Percentiles rank a stretch among this genome's conserved stretches.
Conservation (phyloP, 2,329 filamentous ascomycete genomes). For the Colletotrichum lentis region DNA sequence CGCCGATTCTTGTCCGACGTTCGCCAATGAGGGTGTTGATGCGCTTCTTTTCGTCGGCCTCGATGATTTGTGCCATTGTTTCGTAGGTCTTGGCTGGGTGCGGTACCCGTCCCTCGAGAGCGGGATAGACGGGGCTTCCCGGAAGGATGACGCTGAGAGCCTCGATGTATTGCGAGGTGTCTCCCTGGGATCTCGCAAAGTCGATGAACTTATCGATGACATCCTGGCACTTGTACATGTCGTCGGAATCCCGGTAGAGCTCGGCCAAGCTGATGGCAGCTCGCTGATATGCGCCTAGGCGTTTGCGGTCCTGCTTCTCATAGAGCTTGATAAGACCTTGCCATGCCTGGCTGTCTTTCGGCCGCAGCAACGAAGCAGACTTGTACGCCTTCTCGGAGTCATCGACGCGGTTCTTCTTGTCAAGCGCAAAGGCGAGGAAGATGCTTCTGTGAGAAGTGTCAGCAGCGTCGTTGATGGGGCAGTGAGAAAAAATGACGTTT, state of each 20-base stretch:
- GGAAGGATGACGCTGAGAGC: conserved; percentile 82
- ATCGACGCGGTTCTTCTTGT: conserved; percentile 75
- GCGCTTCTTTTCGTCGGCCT: conserved; percentile 84
- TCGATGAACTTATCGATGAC: conserved; percentile 82
- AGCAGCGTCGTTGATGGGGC: conserved; percentile 22
- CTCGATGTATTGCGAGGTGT: conserved; percentile 75
- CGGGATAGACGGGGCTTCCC: conserved; percentile 79
- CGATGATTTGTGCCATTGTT: conserved; percentile 82
- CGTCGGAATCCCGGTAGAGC: conserved; percentile 73
- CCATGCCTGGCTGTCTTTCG: conserved; percentile 84
- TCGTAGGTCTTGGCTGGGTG: conserved; percentile 83
- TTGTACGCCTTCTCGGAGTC: conserved; percentile 81
- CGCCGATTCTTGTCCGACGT: conserved; percentile 85
- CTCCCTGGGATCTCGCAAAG: conserved; percentile 77
- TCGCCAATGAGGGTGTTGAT: conserved; percentile 93
- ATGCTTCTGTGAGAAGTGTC: conserved; percentile 51
- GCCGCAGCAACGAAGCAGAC: conserved; percentile 74
- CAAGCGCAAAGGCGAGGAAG: conserved; percentile 86
- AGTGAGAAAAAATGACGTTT: not conserved
- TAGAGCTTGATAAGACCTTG: conserved; percentile 88
- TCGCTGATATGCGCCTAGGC: conserved; percentile 76
- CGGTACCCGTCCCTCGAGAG: conserved; percentile 83
- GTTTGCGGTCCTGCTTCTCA: conserved; percentile 75
- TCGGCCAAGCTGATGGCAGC: conserved; percentile 77
- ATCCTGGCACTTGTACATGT: conserved; percentile 69